Conservation (phyloP, 2,329 filamentous ascomycete genomes). For the Colletotrichum sp. region DNA sequence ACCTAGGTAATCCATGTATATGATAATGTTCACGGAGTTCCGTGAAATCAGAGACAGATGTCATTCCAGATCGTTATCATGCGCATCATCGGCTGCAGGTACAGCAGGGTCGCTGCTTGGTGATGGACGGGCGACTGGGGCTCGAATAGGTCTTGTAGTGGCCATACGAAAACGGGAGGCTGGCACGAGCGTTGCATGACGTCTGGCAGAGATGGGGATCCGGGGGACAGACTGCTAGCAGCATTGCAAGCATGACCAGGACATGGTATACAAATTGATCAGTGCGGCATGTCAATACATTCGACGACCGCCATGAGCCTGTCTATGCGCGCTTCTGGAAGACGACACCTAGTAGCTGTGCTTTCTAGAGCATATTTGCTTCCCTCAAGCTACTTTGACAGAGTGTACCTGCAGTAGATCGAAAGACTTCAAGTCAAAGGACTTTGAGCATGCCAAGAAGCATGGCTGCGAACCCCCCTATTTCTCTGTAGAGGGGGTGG, state of each 20-base stretch:
- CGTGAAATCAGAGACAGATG: background rate
- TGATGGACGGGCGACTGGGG: background rate
- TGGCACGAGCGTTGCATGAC: background rate
- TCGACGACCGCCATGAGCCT: background rate
- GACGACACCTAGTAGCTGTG: background rate
- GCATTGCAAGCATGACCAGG: background rate
- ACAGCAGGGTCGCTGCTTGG: background rate
- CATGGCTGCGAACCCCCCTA: background rate
- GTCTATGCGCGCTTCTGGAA: background rate
- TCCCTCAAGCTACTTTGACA: background rate
- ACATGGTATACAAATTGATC: background rate
- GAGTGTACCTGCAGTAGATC: background rate
- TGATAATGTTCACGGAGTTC: background rate
- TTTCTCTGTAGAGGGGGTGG: background rate
- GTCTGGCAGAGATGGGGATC: background rate
- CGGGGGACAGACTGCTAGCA: background rate
- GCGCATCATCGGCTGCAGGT: background rate
- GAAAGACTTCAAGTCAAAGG: background rate
- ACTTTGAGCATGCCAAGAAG: background rate
- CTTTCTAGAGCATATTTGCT: background rate
- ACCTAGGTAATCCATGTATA: background rate
- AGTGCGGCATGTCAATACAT: background rate
- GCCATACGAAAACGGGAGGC: background rate
- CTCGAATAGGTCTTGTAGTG: background rate
- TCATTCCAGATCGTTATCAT: background rate